These are phyloP conservation scores for Grosmannia serpens DNA, from an alignment of 2,329 filamentous ascomycete species.

Conservation along the genomic window DNA sequence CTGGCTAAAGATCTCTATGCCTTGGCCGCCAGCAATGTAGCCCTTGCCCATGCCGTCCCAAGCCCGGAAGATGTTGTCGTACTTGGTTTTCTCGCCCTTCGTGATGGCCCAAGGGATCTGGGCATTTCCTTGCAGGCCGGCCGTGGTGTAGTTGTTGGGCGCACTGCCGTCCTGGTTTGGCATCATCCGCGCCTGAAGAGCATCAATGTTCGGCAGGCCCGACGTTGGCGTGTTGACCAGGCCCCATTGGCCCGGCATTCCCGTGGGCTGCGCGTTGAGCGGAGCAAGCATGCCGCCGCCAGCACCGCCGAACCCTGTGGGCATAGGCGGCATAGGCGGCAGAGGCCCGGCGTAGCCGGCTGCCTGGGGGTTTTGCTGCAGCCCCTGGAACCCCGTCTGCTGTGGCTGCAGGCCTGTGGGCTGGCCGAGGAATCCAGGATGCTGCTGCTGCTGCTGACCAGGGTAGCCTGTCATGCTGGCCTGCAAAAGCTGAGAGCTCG, in stretches of 20 bases:
- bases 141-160: conserved; percentile 67
- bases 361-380: conserved; percentile 53
- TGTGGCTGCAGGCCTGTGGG: conserved; percentile 52
- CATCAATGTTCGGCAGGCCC: conserved; percentile 87
- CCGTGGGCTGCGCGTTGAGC: conserved; percentile 88
- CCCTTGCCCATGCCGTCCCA: conserved; percentile 95
- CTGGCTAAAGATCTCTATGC: conserved; percentile 94
- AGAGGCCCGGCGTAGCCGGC: conserved; percentile 71
- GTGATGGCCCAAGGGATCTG: conserved; percentile 98
- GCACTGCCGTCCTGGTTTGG: conserved; percentile 80
- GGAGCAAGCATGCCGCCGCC: conserved; percentile 60
- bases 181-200: conserved; percentile 91
- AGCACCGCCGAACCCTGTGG: conserved; percentile 42
- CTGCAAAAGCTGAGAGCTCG: conserved; percentile 54
- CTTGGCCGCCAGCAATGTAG: conserved; percentile 81
- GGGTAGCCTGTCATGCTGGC: conserved; percentile 60
- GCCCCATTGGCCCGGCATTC: conserved; percentile 92
- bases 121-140: conserved; percentile 82
- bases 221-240: conserved; percentile 86
- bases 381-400: conserved; percentile 57
- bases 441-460: conserved; percentile 32
- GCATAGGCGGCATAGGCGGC: conserved; percentile 78
- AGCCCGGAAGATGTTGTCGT: conserved; percentile 86
- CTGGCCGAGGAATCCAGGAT: conserved; percentile 46
- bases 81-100: conserved; percentile 95